Base-by-base conservation (phyloP, 2,329 filamentous ascomycete genomes). In the Monilinia vaccinii-corymbosi region DNA sequence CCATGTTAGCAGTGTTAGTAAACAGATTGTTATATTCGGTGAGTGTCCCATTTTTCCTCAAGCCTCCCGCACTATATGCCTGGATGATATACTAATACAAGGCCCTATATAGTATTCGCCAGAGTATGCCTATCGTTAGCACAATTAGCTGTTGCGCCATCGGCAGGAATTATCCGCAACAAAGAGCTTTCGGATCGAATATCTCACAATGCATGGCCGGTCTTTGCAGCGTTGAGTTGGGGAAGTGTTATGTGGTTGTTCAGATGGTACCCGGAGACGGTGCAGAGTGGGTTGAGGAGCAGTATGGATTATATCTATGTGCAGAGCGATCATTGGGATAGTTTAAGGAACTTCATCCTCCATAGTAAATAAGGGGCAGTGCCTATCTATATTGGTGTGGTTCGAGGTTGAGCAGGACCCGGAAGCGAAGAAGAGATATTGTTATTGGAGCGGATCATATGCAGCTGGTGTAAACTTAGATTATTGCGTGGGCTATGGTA, bases 301-400 rank as follows among this genome's bases (percentile, higher is more conserved):
- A 97, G 91, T 77, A 99, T 99, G 94, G 89, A 84, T 68, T 99
- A 99, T 72, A 96, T 99, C 79, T 99, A 93, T 73, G 81, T 84
- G 61, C 88, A 97, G 74, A 91, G 89, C 65, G 88, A 97, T 70
- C 81, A 88, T 61, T 99, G 93, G 91, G 88, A 96, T 71, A 88
- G 87, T 44, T 78, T 96, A 71, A 79, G 87, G 73, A 97, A 87
- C 66, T 85, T 97, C 69, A 70, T 96, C 23, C 87, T 90, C 81
- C 88, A 96, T 74, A 97, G 97, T 68, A 84, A 84, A 71, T 86
- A 68, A 32, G 31, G 31, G 38, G 51, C 8, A 18, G 14, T 36
- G 14, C 34, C 13, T 36, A 36, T 21, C 10, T 8, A 16, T 13
- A 23, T 57, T 21, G 14, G 21, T 23, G 34, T 55, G 25, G 51